Evolutionary conservation across 768 basidiomycete species (phyloP), one percentile per base, ranked within the genome.

Genomic region (Pleurotus pulmonarius): DNA sequence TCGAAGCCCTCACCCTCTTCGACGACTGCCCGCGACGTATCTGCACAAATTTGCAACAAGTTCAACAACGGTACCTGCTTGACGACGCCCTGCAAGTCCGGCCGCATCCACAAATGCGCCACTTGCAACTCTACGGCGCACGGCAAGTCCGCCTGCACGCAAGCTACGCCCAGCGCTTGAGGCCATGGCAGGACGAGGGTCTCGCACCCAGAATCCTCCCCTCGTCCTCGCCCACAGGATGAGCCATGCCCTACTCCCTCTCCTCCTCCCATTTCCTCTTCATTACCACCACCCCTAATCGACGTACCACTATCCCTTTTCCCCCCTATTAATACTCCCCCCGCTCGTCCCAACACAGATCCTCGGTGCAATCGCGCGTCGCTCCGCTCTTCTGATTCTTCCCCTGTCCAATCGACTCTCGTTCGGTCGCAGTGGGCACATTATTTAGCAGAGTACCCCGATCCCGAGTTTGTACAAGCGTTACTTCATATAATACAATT

Each of bases 371-470:
- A 62, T 56, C 4, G 13, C n/a, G 15, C 40, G 54, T 29, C 56
- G 11, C 54, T 59, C 13, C 53, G 56, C 1, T n/a, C 29, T 5
- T 51, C 55, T 20, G 48, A 57, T 29, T 20, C 56, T 52, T 29
- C 56, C 55, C 25, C 22, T 16, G 2, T 45, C 53, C 16, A 46
- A 55, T 38, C 61, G 55, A 24, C 3, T 1, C 25, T 26, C 20
- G 2, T 58, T 40, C 26, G 1, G 11, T 5, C 7, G 44, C 48
- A 41, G 20, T 71, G 69, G 70, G 44, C 45, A 0, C 57, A 44
- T 46, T 64, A 63, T 24, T 44, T 71, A 26, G 20, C 3, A 2
- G 69, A 70, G 13, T 70, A 72, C 45, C 69, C 69, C 7, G 62
- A 70, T 55, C 60, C 48, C 5, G 20, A 5, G 1, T 69, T 69